Conservation (phyloP, 306 rosid genomes). For the Begonia peltatifolia region DNA sequence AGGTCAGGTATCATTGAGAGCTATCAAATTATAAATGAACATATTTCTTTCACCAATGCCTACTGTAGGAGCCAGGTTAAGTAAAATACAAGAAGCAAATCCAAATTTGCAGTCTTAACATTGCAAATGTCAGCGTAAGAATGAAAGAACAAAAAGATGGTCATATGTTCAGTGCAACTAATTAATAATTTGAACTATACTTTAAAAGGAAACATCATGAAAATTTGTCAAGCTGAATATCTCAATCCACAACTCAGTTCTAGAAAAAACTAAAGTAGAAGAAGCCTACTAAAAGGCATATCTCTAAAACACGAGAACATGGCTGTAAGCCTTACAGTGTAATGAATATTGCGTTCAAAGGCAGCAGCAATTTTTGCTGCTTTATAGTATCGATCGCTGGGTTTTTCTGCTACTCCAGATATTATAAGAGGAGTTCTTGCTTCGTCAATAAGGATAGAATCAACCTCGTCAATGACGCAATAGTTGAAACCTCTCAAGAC, state of each 20-base stretch:
- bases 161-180: too few relatives aligned
- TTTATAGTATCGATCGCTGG: constrained; percentile 74
- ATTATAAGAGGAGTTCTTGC: constrained; percentile 98
- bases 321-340: constrained; percentile 48
- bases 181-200: too few relatives aligned
- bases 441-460: constrained; percentile 95
- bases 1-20: background rate
- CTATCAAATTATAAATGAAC: background rate
- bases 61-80: too few relatives aligned
- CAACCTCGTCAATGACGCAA: constrained; percentile 95
- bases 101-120: too few relatives aligned
- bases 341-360: constrained; percentile 78
- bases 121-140: too few relatives aligned
- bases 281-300: background rate
- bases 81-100: too few relatives aligned
- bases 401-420: constrained; percentile 95
- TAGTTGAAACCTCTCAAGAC: constrained; percentile 78
- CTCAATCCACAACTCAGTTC: too few relatives aligned
- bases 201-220: too few relatives aligned
- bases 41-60: too few relatives aligned
- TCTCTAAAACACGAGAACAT: background rate
- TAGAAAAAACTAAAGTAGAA: background rate
- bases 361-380: constrained; percentile 95
- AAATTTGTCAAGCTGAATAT: too few relatives aligned
- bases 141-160: too few relatives aligned